These are phyloP conservation scores for Pichia kluyveri DNA, from an alignment of 805 yeast genomes.

Conservation along the genomic window DNA sequence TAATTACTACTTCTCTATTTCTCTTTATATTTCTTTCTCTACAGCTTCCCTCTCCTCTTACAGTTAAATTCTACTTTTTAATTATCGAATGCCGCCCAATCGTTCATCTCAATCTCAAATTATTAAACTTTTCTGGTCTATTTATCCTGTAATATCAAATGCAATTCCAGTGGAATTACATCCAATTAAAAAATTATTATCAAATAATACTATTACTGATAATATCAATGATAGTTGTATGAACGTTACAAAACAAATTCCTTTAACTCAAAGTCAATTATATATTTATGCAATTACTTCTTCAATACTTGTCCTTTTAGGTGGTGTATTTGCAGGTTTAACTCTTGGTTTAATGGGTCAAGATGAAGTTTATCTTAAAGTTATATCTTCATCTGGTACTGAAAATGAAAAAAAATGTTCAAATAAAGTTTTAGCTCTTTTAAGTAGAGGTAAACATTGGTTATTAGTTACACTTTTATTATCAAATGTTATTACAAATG, in stretches of 20 bases:
- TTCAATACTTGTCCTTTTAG: slow-evolving; percentile 54
- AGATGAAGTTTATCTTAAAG: slow-evolving; percentile 90
- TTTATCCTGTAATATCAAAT: slow-evolving; percentile 5
- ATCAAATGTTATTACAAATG: slow-evolving; percentile 87
- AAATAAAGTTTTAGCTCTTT: slow-evolving; percentile 56
- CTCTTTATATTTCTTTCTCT: too few species aligned
- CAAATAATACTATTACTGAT: too few species aligned
- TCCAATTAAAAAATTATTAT: slow-evolving; percentile 3
- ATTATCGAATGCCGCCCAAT: background rate
- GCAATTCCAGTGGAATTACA: slow-evolving; percentile 10
- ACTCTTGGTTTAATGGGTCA: slow-evolving; percentile 98
- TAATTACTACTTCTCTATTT: too few species aligned
- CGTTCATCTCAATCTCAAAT: background rate
- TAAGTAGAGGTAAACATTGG: slow-evolving; percentile 91
- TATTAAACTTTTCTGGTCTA: slow-evolving; percentile 2
- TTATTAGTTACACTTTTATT: slow-evolving; percentile 80
- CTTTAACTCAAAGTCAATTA: slow-evolving; percentile 28
- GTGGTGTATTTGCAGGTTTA: slow-evolving; percentile 88
- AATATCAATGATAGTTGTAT: too few species aligned
- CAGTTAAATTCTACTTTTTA: too few species aligned
- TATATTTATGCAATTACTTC: slow-evolving; percentile 46
- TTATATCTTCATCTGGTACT: slow-evolving; percentile 83
- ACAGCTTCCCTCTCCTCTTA: too few species aligned
- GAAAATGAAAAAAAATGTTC: slow-evolving; percentile 60
- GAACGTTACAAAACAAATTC: slow-evolving; percentile 3